Evolutionary conservation across 2,329 filamentous ascomycete genomes (phyloP).

Genomic region (Colletotrichum sidae): DNA sequence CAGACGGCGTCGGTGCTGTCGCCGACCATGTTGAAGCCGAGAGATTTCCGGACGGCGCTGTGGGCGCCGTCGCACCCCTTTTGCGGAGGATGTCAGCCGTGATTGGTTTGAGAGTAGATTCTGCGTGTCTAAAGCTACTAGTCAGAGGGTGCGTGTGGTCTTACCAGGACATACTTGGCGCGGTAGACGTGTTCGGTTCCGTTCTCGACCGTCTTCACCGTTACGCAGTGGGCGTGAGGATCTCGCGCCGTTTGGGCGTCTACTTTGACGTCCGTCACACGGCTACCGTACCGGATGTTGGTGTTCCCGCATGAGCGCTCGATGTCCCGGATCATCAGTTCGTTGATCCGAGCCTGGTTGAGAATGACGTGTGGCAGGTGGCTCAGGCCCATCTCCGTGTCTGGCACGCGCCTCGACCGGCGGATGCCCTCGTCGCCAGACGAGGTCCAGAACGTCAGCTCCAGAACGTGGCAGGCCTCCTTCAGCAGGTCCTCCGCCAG

Average conservation of each 20-base stretch:
- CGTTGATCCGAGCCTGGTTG: constrained; percentile 67
- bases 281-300: constrained; percentile 66
- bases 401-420: constrained; percentile 60
- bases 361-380: constrained; percentile 68
- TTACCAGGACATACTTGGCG: constrained; percentile 27
- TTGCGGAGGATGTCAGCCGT: neutral
- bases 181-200: constrained; percentile 46
- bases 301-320: constrained; percentile 49
- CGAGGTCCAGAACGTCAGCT: constrained; percentile 68
- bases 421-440: constrained; percentile 51
- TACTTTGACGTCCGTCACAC: constrained; percentile 61
- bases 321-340: constrained; percentile 62
- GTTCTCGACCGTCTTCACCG: constrained; percentile 49
- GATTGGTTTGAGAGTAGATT: no score
- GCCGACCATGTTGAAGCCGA: constrained; percentile 69
- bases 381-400: constrained; percentile 64
- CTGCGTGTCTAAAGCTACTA: no score
- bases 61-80: constrained; percentile 61
- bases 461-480: constrained; percentile 68
- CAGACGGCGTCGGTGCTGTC: constrained; percentile 68
- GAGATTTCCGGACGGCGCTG: constrained; percentile 60
- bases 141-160: neutral
- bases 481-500: constrained; percentile 65
- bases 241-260: constrained; percentile 53
- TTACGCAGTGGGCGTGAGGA: constrained; percentile 54